Percentiles rank a stretch among this genome's conserved stretches.
These are phyloP conservation scores for Phaeosphaeriaceae sp. DNA, from an alignment of 2,329 filamentous ascomycete species.

Conservation along the genomic window DNA sequence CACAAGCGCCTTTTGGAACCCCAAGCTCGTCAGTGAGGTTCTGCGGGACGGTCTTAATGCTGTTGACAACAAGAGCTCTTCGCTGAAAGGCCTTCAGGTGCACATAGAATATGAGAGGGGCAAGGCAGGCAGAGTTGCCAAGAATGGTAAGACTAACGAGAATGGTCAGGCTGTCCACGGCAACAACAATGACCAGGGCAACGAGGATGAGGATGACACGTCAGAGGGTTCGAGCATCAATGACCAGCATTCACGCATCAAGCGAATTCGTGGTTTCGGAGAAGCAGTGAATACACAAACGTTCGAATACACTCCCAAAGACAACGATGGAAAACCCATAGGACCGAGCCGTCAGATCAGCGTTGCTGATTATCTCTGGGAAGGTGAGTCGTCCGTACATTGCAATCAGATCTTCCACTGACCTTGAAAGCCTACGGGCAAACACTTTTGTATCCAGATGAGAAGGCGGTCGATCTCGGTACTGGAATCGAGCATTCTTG, in stretches of 20 bases:
- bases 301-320: background rate
- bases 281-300: background rate
- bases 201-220: background rate
- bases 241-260: background rate
- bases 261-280: background rate
- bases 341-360: background rate
- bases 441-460: background rate
- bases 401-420: background rate
- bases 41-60: background rate
- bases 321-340: background rate
- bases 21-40: background rate
- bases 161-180: background rate
- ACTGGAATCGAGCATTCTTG: background rate
- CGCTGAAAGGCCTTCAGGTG: background rate
- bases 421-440: background rate
- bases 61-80: background rate
- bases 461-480: background rate
- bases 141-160: background rate
- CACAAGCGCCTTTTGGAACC: constrained; percentile 1
- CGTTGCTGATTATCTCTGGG: background rate
- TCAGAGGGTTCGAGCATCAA: background rate
- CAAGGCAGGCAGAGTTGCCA: background rate
- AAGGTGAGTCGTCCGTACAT: background rate
- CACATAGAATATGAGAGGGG: background rate
- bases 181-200: background rate